phyloP scores from a whole-genome alignment of 352 stramenopile species.

The Globisporangium uncinulatum region DNA sequence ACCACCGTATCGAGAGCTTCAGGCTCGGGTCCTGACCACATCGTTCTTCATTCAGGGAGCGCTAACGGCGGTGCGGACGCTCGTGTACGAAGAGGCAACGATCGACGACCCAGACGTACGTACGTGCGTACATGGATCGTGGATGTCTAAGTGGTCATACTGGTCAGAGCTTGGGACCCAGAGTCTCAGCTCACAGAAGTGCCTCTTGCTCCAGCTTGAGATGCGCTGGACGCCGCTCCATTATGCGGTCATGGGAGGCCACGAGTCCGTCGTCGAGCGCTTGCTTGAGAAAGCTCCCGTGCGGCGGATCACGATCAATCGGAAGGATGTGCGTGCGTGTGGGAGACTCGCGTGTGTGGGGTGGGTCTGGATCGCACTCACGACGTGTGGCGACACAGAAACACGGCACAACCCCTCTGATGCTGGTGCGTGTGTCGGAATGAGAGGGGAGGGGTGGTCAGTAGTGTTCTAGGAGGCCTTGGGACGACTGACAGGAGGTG shows the following conservation, averaged over 20 bases:
- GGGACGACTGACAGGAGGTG: too few relatives aligned
- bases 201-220: conserved; percentile 34
- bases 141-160: background rate
- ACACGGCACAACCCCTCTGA: conserved; percentile 66
- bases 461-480: too few relatives aligned
- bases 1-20: too few relatives aligned
- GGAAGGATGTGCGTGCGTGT: conserved; percentile 47
- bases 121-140: background rate
- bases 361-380: background rate
- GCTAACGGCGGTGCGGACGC: conserved; percentile 38
- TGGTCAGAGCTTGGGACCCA: background rate
- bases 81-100: conserved; percentile 67
- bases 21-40: too few relatives aligned
- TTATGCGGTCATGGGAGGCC: conserved; percentile 71
- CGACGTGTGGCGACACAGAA: conserved; percentile 28
- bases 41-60: conserved; percentile 28
- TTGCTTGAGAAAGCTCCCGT: conserved; percentile 69
- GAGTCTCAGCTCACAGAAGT: background rate
- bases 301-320: conserved; percentile 73
- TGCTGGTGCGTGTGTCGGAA: conserved; percentile 37
- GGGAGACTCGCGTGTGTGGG: background rate
- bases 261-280: conserved; percentile 40
- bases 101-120: conserved; percentile 74
- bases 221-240: conserved; percentile 80
- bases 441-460: too few relatives aligned